Evolutionary conservation across 768 basidiomycete genomes (phyloP).

Genomic region (Lentinula aciculospora): DNA sequence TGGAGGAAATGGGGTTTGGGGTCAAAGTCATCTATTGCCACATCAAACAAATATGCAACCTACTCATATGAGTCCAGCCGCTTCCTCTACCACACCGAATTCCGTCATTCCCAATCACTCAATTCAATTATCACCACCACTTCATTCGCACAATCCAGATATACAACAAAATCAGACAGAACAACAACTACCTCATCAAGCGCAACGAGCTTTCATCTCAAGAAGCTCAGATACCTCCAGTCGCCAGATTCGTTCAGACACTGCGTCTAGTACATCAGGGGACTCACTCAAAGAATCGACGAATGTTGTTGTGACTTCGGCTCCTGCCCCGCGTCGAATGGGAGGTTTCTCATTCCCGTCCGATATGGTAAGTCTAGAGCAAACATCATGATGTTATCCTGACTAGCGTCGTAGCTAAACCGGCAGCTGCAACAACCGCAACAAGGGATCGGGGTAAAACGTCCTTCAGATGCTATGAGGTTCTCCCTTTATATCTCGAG

Average conservation of each 20-base stretch:
- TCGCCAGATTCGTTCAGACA: not conserved
- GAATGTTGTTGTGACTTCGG: not conserved
- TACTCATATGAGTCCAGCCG: not conserved
- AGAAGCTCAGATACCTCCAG: not conserved
- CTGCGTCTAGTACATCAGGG: not conserved
- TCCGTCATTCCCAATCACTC: not conserved
- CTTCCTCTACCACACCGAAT: not conserved
- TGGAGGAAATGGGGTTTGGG: not conserved
- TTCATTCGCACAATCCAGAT: not conserved
- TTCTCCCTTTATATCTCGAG: not conserved
- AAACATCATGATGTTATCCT: not conserved
- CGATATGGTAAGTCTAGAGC: not conserved
- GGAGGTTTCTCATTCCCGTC: constrained; percentile 7
- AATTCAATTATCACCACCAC: not conserved
- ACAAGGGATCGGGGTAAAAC: not conserved
- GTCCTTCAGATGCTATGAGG: not conserved
- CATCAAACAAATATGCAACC: not conserved
- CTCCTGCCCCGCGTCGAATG: not conserved
- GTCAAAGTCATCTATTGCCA: not conserved
- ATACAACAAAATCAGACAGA: not conserved
- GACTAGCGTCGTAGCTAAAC: not conserved
- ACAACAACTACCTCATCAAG: not conserved
- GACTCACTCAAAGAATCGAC: not conserved
- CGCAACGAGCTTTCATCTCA: not conserved
- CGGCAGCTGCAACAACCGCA: not conserved